phyloP scores from a whole-genome alignment of 768 basidiomycete species.

The Steccherinum ochraceum region DNA sequence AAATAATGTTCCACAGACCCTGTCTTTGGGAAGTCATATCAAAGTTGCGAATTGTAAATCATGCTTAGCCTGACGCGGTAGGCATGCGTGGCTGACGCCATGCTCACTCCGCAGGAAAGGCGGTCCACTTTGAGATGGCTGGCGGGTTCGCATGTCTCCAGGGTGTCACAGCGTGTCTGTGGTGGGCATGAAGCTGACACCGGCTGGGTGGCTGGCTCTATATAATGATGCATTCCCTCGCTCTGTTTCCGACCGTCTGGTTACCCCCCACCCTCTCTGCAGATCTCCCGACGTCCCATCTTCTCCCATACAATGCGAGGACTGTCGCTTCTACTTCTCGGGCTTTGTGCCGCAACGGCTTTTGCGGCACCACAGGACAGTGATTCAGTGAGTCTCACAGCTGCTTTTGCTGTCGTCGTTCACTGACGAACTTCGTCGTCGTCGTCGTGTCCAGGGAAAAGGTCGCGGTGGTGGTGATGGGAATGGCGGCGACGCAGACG shows the following conservation, averaged over 20 bases:
- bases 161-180: background rate
- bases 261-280: background rate
- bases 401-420: background rate
- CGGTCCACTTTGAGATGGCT: background rate
- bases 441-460: background rate
- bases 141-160: background rate
- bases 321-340: background rate
- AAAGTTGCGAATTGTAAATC: too few relatives aligned
- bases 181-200: too few relatives aligned
- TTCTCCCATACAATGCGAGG: background rate
- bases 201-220: background rate
- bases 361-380: background rate
- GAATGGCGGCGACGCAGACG: background rate
- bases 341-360: background rate
- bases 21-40: too few relatives aligned
- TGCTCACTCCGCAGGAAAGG: too few relatives aligned
- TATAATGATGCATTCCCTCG: background rate
- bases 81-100: too few relatives aligned
- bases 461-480: background rate
- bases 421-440: background rate
- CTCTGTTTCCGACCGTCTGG: background rate
- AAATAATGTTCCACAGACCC: too few relatives aligned
- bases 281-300: background rate
- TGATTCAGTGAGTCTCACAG: background rate
- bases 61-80: background rate